Evolutionary conservation across 306 rosid species (phyloP).

Genomic region (Ceratonia siliqua): DNA sequence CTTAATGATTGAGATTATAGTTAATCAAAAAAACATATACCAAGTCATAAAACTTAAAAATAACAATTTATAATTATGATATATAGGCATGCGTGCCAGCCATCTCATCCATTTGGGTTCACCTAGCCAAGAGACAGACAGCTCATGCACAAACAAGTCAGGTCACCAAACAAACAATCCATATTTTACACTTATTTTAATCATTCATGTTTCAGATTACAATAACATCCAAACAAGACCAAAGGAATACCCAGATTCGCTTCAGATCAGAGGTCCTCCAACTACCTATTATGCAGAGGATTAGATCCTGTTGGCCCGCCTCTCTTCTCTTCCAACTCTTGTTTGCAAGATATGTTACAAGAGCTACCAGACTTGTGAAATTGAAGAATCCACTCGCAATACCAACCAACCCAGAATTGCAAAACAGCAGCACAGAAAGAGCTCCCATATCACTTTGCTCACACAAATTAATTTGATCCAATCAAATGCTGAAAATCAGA

Average conservation of each 20-base stretch:
- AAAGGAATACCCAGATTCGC: constrained; percentile 45
- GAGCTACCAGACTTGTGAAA: constrained; percentile 14
- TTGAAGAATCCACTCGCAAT: constrained; percentile 37
- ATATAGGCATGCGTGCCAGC: too few relatives aligned
- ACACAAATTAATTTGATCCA: not conserved
- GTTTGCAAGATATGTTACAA: constrained; percentile 19
- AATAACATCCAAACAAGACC: constrained; percentile 43
- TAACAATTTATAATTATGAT: too few relatives aligned
- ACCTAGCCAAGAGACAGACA: constrained; percentile 55
- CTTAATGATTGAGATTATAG: too few relatives aligned
- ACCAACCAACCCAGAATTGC: constrained; percentile 39
- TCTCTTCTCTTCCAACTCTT: constrained; percentile 51
- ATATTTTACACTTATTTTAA: constrained; percentile 25
- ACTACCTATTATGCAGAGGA: constrained; percentile 71
- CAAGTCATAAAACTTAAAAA: too few relatives aligned
- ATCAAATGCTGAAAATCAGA: not conserved
- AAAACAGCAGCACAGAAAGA: constrained; percentile 42
- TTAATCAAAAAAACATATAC: too few relatives aligned
- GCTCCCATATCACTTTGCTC: constrained; percentile 39
- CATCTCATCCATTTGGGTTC: constrained; percentile 34
- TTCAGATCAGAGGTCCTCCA: constrained; percentile 2
- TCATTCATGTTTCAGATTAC: constrained; percentile 34
- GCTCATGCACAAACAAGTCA: constrained; percentile 58
- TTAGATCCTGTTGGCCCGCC: constrained; percentile 64
- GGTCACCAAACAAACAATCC: constrained; percentile 36